Evolutionary conservation across 2,329 filamentous ascomycete genomes (phyloP), one percentile per base, ranked within the genome.

Genomic region (Madurella mycetomatis): DNA sequence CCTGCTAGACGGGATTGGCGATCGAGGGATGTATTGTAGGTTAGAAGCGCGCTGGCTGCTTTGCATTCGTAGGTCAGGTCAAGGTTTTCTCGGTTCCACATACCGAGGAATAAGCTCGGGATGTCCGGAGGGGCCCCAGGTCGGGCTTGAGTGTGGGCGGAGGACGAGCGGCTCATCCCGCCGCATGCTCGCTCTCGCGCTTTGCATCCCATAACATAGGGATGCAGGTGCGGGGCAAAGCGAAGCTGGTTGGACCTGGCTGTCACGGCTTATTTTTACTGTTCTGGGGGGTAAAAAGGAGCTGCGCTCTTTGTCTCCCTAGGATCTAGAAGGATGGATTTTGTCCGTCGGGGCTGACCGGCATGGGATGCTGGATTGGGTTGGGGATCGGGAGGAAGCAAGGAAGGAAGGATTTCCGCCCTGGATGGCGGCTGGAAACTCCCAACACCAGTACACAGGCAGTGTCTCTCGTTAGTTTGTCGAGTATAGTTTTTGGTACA

Each of bases 61-160:
- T 49, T 51, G 43, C 25, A 47, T 56, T 57, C 62, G 63, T 51
- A 66, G 62, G 54, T 64, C 64, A 64, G 64, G 64, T 66, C 64
- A 66, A 63, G 60, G 63, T 60, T 63, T 60, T 58, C 57, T 31
- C 50, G 41, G 51, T 31, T 47, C 19, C 1, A n/a, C 30, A 17
- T 30, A 31, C 25, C 41, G 40, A 39, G 32, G 9, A 49, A 44
- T 31, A 32, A 47, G 15, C 17, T 16, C 9, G 40, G 17, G 31
- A 32, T 9, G 4, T 2, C 1, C 11, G 16, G 39, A 11, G 31
- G 32, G 32, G 13, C 37, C 37, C 31, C 12, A 25, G 13, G 8
- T 51, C 31, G 5, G 47, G 17, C 12, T 37, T 42, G 18, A 44
- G 18, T 41, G 32, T 47, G 47, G 41, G 43, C 40, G 59, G 56